Base-by-base conservation (phyloP, 2,329 filamentous ascomycete species). In the Alternaria viburni region DNA sequence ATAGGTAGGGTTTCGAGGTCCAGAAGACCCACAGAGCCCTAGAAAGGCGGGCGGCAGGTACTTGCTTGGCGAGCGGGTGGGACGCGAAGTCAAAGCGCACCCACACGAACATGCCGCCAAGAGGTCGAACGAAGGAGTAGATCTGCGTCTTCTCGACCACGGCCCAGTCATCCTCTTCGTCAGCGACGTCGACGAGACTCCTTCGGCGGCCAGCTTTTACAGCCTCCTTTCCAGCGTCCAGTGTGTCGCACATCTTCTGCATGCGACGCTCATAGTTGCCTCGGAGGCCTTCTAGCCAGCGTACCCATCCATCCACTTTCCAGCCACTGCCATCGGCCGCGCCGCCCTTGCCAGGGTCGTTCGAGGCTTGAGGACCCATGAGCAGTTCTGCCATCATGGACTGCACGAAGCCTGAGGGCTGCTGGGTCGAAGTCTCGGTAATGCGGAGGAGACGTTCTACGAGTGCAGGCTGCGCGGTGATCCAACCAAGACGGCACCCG, bases 41-140 rank as follows among this genome's bases (percentile, higher is more conserved):
- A 4, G 87, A 83, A 1, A 97, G 84, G 23, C 84, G 82, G 10
- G 86, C 84, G 54, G 86, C 81, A 19, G 91, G 81, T 41, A 87
- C 79, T 45, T 82, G 76, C 25, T 79, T 78, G 77, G 84, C 89
- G 13, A 97, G 84, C 12, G 93, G 92, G 75, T 97, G 93, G 2
- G 84, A 83, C 58, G 90, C 87, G 71, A 93, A 91, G 75, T 89
- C 85, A 64, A 96, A 81, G 59, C 87, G 86, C 4, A 97, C 73
- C 94, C 94, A 97, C 59, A 96, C 81, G 79, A 97, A 97, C 93
- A 97, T 97, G 75, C 94, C 94, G 36, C 90, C 94, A 26, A 91
- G 87, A 1, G 94, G 93, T 86, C 91, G 93, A 69, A 86, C 81
- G 75, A 96, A 97, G 49, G 89, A 87, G 79, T 90, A 92, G 69